phyloP scores from a whole-genome alignment of 306 rosid species.

The Vigna unguiculata region DNA sequence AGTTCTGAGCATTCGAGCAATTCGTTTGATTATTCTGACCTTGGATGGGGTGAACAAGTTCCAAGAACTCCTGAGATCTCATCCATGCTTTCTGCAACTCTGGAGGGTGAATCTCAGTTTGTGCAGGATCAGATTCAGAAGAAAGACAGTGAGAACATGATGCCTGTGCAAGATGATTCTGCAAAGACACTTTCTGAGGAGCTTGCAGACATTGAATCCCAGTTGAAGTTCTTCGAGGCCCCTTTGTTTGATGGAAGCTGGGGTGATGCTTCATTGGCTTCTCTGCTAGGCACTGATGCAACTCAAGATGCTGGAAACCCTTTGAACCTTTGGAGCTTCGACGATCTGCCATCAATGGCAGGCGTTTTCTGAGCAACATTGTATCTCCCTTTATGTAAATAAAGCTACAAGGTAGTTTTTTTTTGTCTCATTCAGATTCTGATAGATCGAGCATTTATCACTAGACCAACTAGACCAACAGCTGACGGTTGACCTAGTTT shows the following conservation, averaged over 20 bases:
- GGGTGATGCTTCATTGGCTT: conserved; percentile 64
- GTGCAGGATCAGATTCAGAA: conserved; percentile 58
- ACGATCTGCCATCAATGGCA: conserved; percentile 63
- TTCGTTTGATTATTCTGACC: conserved; percentile 76
- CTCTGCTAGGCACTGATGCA: conserved; percentile 57
- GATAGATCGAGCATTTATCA: no score
- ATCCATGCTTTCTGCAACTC: conserved; percentile 65
- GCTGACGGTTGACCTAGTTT: no score
- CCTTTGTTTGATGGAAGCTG: conserved; percentile 73
- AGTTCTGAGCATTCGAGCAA: conserved; percentile 87
- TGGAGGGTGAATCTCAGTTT: conserved; percentile 60
- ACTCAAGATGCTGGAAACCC: conserved; percentile 77
- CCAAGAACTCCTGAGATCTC: conserved; percentile 85
- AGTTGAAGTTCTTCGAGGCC: conserved; percentile 69
- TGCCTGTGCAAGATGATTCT: conserved; percentile 42
- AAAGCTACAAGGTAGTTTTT: conserved; percentile 82
- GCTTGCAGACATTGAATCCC: conserved; percentile 74
- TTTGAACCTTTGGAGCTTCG: conserved; percentile 82
- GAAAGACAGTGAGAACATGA: conserved; percentile 50
- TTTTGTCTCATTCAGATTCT: background rate
- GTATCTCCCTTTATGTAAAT: conserved; percentile 69
- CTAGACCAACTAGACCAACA: no score
- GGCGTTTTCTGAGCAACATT: conserved; percentile 62
- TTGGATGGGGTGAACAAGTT: conserved; percentile 74
- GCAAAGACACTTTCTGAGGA: conserved; percentile 75